These are phyloP conservation scores for Acorus calamus DNA, from an alignment of 106 monocot genomes.

Conservation along the genomic window DNA sequence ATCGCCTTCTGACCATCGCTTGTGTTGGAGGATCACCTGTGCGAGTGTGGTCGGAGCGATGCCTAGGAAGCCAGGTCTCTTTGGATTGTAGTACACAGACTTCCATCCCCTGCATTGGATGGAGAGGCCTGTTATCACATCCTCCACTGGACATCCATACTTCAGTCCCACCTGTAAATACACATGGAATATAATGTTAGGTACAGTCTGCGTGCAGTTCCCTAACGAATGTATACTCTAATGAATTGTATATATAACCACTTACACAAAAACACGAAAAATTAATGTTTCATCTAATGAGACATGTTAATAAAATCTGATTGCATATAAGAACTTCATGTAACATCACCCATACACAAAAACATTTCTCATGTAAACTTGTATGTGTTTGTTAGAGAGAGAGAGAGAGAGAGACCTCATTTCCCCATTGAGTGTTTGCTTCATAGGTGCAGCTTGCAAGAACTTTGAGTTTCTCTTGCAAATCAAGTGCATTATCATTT, in stretches of 20 bases:
- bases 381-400: neutral
- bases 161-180: constrained; percentile 42
- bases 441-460: constrained; percentile 38
- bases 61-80: constrained; percentile 41
- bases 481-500: neutral
- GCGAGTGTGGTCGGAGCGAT: constrained; percentile 38
- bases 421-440: constrained; percentile 48
- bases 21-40: constrained; percentile 44
- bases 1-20: constrained; percentile 61
- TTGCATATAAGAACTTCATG: too few species aligned
- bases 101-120: constrained; percentile 72
- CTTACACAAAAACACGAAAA: too few species aligned
- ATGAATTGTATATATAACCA: too few species aligned
- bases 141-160: constrained; percentile 64
- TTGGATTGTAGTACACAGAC: constrained; percentile 35
- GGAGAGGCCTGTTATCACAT: constrained; percentile 41
- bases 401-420: constrained; percentile 15
- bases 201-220: too few species aligned
- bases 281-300: too few species aligned
- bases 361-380: too few species aligned
- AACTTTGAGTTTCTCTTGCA: constrained; percentile 32
- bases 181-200: too few species aligned
- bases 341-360: too few species aligned
- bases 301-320: too few species aligned
- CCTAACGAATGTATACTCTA: too few species aligned